Percentiles rank a stretch among this genome's conserved stretches.
phyloP scores from a whole-genome alignment of 176 grass and related monocot genomes.

The Oryza glumipatula region DNA sequence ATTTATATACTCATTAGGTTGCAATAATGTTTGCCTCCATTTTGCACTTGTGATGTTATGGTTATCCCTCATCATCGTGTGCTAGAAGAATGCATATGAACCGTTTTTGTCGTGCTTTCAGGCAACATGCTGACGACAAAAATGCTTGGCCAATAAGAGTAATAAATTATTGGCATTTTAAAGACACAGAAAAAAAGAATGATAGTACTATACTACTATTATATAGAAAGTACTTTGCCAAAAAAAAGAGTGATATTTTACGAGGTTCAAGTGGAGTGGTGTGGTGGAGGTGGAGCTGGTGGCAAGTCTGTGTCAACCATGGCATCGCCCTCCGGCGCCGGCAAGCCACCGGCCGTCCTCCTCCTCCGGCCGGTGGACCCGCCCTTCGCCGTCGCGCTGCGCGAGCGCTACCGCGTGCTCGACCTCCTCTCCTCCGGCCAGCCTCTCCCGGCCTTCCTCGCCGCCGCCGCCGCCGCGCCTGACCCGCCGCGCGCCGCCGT shows the following conservation, averaged over 20 bases:
- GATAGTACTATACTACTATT: too few relatives aligned
- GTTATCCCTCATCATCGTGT: not conserved
- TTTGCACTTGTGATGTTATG: not conserved
- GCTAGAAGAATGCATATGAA: not conserved
- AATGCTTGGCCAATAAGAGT: too few relatives aligned
- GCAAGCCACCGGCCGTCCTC: not conserved
- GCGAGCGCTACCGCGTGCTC: conserved; percentile 34
- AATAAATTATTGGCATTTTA: too few relatives aligned
- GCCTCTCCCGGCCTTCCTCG: not conserved
- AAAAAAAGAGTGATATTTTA: too few relatives aligned
- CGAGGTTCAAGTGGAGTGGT: not conserved
- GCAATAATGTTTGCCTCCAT: not conserved
- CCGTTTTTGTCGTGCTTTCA: not conserved
- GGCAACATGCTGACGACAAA: not conserved
- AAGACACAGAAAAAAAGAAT: too few relatives aligned
- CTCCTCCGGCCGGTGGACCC: conserved; percentile 16
- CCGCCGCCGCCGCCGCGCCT: conserved; percentile 7
- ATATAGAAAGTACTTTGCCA: too few relatives aligned
- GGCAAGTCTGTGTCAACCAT: not conserved
- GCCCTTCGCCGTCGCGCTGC: conserved; percentile 18
- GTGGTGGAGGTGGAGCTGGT: not conserved
- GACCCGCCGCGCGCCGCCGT: conserved; percentile 34
- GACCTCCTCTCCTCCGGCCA: conserved; percentile 14
- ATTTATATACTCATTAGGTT: not conserved
- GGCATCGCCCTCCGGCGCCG: not conserved